A percentile compares a stretch with the other conserved stretches of the same genome.
Evolutionary conservation across 345 rosid species (phyloP).

Genomic region (Syzygium aromaticum): DNA sequence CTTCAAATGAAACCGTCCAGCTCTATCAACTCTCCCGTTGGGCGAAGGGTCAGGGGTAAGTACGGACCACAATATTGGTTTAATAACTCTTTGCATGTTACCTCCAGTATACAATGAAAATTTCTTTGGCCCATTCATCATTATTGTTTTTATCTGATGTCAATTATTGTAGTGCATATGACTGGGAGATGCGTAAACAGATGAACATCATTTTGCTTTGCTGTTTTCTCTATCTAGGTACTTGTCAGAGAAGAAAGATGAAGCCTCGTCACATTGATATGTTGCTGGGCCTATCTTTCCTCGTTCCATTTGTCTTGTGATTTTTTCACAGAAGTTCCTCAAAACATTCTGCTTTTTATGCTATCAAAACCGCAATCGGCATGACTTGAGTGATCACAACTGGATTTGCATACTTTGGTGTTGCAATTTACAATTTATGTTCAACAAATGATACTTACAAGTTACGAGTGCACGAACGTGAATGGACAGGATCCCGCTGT

Average conservation of each 20-base stretch:
- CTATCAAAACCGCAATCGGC: neutral
- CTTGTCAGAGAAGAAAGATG: neutral
- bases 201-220: neutral
- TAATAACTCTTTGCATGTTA: neutral
- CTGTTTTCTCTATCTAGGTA: neutral
- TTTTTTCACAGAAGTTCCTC: neutral
- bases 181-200: neutral
- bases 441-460: neutral
- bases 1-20: constrained; percentile 92
- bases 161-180: neutral
- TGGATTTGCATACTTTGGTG: neutral
- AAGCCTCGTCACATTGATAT: neutral
- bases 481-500: neutral
- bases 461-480: neutral
- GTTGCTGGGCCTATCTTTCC: neutral
- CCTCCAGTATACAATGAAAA: neutral
- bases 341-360: neutral
- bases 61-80: neutral
- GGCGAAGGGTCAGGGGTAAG: constrained; percentile 71
- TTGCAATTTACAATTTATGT: neutral
- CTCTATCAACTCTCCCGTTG: constrained; percentile 89
- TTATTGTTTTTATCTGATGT: neutral
- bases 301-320: neutral
- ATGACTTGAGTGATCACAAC: neutral
- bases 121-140: neutral